phyloP scores from a whole-genome alignment of 75 land plant species.

The Cunninghamia lanceolata region DNA sequence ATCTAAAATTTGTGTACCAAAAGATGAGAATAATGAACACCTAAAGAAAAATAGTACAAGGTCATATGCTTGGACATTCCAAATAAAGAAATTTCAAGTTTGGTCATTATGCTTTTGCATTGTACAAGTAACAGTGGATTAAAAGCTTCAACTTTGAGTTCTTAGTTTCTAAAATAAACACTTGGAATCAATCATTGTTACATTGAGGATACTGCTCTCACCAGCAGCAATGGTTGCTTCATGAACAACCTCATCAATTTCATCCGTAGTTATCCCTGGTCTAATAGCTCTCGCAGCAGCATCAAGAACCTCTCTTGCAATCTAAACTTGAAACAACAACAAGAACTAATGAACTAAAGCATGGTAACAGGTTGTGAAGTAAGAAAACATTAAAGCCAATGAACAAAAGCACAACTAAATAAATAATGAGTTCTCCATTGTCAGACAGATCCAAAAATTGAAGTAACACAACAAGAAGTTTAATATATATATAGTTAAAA shows the following conservation, averaged over 20 bases:
- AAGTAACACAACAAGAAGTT: not conserved
- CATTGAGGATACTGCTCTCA: not conserved
- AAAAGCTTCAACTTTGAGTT: not conserved
- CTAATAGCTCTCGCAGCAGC: slow-evolving; percentile 84
- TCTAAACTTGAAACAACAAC: slow-evolving; percentile 32
- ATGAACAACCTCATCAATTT: slow-evolving; percentile 92
- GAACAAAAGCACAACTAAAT: not conserved
- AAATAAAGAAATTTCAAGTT: not conserved
- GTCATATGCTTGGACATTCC: not conserved
- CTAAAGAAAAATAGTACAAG: not conserved
- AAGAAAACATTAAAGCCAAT: not conserved
- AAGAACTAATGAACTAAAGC: not conserved
- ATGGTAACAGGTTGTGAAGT: not conserved
- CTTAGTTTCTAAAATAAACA: not conserved
- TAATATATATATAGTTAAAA: too few relatives aligned
- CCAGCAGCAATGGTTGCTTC: slow-evolving; percentile 91
- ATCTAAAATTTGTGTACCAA: not conserved
- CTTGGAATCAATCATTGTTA: not conserved
- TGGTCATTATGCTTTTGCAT: not conserved
- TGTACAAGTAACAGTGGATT: not conserved
- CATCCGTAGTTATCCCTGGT: slow-evolving; percentile 98
- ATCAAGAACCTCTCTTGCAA: slow-evolving; percentile 93
- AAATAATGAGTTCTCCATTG: not conserved
- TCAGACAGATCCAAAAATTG: not conserved
- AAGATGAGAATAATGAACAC: not conserved